Evolutionary conservation across 2,329 filamentous ascomycete genomes (phyloP).

Genomic region (Aspergillus texensis): DNA sequence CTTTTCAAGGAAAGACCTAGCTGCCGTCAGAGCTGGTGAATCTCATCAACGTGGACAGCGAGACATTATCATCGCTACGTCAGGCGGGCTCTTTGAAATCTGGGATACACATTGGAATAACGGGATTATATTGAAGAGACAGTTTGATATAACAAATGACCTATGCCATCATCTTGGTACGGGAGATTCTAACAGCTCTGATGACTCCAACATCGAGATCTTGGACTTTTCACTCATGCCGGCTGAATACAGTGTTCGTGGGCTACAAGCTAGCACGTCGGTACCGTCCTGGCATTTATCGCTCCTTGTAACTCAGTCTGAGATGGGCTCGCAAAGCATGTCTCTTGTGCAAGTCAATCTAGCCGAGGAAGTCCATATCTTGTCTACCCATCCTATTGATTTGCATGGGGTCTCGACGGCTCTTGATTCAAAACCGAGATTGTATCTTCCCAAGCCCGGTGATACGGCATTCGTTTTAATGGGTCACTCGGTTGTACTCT

Average conservation of each 20-base stretch:
- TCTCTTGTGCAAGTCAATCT: slow-evolving; percentile 73
- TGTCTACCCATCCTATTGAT: slow-evolving; percentile 68
- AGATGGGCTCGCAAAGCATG: slow-evolving; percentile 61
- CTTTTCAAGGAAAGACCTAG: slow-evolving; percentile 74
- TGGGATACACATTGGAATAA: slow-evolving; percentile 92
- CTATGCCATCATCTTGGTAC: slow-evolving; percentile 66
- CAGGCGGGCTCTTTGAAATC: slow-evolving; percentile 74
- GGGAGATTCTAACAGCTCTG: slow-evolving; percentile 54
- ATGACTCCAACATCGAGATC: slow-evolving; percentile 67
- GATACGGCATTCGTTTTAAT: slow-evolving; percentile 83
- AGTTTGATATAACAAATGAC: slow-evolving; percentile 69
- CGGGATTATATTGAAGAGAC: slow-evolving; percentile 72
- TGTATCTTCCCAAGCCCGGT: slow-evolving; percentile 77
- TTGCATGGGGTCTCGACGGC: slow-evolving; percentile 55
- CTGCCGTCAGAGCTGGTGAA: slow-evolving; percentile 74
- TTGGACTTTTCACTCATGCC: slow-evolving; percentile 73
- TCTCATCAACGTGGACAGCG: slow-evolving; percentile 77
- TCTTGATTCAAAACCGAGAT: slow-evolving; percentile 56
- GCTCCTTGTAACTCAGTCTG: slow-evolving; percentile 60
- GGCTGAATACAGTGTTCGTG: slow-evolving; percentile 40
- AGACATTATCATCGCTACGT: slow-evolving; percentile 77
- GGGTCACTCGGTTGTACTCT: slow-evolving; percentile 73
- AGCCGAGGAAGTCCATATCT: slow-evolving; percentile 57
- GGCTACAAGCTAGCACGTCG: slow-evolving; percentile 51
- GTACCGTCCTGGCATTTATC: slow-evolving; percentile 57